phyloP scores from a whole-genome alignment of 768 basidiomycete genomes.

The Mrakia blollopis region DNA sequence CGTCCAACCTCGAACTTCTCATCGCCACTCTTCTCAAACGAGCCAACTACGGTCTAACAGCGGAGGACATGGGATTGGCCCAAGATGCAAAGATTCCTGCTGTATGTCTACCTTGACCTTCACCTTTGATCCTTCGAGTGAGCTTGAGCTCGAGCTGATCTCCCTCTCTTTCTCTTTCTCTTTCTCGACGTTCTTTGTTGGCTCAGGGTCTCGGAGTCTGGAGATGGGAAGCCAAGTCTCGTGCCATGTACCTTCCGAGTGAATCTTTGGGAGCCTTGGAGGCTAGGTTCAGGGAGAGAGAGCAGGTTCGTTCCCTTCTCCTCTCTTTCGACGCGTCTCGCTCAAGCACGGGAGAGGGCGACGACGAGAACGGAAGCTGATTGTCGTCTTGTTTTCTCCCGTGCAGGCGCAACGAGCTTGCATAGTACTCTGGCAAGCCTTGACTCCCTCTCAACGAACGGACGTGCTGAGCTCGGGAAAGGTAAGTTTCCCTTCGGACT shows the following conservation, averaged over 20 bases:
- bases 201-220: constrained; percentile 58
- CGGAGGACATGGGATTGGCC: constrained; percentile 24
- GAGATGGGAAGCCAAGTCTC: constrained; percentile 77
- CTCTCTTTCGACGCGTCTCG: not conserved
- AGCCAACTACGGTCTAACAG: constrained; percentile 73
- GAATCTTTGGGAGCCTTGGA: constrained; percentile 61
- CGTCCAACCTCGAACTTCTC: constrained; percentile 47
- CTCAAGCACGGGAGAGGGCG: not conserved
- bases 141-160: not conserved
- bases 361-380: constrained; percentile 53
- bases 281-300: constrained; percentile 58
- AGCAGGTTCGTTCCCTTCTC: constrained; percentile 51
- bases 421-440: not conserved
- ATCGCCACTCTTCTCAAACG: constrained; percentile 62
- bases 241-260: constrained; percentile 61
- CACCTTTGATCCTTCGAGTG: not conserved
- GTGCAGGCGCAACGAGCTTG: constrained; percentile 5
- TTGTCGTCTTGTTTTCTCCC: not conserved
- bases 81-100: constrained; percentile 12
- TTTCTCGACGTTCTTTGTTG: too few relatives aligned
- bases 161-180: not conserved
- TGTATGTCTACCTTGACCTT: constrained; percentile 7
- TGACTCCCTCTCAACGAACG: not conserved
- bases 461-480: not conserved
- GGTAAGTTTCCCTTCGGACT: not conserved